Percentiles rank a stretch among this genome's conserved stretches.
phyloP scores from a whole-genome alignment of 208 protist species.

The Leishmania gerbilli region DNA sequence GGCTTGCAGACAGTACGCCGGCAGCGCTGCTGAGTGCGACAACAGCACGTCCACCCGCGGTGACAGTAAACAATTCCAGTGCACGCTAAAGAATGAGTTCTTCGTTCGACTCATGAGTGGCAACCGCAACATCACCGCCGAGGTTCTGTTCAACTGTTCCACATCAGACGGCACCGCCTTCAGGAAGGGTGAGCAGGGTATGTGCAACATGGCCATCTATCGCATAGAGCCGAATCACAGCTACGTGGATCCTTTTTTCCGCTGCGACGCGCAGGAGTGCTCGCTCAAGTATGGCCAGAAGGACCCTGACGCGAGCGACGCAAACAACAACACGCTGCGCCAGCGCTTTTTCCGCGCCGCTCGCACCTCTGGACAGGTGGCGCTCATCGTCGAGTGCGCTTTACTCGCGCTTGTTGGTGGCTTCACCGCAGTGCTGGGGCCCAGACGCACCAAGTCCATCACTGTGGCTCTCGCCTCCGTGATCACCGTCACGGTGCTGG shows the following conservation, averaged over 20 bases:
- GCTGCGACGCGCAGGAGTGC: constrained; percentile 57
- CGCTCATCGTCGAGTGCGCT: constrained; percentile 54
- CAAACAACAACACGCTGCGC: constrained; percentile 17
- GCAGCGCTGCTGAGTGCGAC: constrained; percentile 43
- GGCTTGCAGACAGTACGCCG: constrained; percentile 47
- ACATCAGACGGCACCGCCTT: constrained; percentile 56
- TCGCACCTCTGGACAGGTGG: constrained; percentile 38
- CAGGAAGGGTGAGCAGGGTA: constrained; percentile 25
- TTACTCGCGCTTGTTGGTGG: constrained; percentile 50
- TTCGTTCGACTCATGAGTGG: constrained; percentile 70
- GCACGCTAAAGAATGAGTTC: constrained; percentile 49
- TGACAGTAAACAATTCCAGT: constrained; percentile 83
- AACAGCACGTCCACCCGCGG: constrained; percentile 44
- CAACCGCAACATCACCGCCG: constrained; percentile 60
- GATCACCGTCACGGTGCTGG: constrained; percentile 38
- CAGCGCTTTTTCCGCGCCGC: constrained; percentile 38
- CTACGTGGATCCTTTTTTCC: constrained; percentile 84
- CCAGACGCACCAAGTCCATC: constrained; percentile 33
- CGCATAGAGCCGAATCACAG: constrained; percentile 64
- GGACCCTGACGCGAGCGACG: not conserved
- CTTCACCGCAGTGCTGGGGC: constrained; percentile 42
- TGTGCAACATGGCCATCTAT: constrained; percentile 70
- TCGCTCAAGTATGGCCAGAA: constrained; percentile 41
- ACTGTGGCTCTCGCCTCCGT: constrained; percentile 33
- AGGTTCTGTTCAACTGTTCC: constrained; percentile 69